Evolutionary conservation across 345 rosid genomes (phyloP).

Genomic region (Garcia nutans): DNA sequence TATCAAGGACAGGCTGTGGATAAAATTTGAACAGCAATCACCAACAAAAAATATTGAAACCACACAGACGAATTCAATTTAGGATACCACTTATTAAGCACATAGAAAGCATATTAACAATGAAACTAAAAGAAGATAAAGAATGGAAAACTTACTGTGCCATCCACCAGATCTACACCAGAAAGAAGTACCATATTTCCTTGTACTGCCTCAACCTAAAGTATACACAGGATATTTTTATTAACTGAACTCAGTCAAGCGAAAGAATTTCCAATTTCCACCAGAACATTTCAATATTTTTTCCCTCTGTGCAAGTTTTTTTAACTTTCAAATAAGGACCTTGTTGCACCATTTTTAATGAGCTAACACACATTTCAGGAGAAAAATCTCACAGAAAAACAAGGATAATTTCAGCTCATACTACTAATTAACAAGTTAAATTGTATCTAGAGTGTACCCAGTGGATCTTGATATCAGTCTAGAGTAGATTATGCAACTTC

Average conservation of each 20-base stretch:
- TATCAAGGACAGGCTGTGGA: constrained; percentile 74
- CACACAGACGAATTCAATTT: neutral
- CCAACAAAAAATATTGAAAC: constrained; percentile 4
- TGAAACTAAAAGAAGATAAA: constrained; percentile 4
- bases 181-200: constrained; percentile 72
- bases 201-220: constrained; percentile 74
- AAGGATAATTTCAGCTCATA: neutral
- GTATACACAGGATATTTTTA: constrained; percentile 5
- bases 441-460: neutral
- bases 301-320: neutral
- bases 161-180: constrained; percentile 93
- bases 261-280: neutral
- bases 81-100: neutral
- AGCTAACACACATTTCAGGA: neutral
- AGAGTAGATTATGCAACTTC: neutral
- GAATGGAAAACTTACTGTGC: constrained; percentile 62
- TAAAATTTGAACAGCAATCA: constrained; percentile 17
- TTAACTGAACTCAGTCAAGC: neutral
- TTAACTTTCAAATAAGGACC: neutral
- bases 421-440: neutral
- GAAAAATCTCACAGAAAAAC: neutral
- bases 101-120: neutral
- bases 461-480: neutral
- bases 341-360: neutral
- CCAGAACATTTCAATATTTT: neutral